Conservation (phyloP, 768 basidiomycete genomes). For the Hygrocybe punicea region DNA sequence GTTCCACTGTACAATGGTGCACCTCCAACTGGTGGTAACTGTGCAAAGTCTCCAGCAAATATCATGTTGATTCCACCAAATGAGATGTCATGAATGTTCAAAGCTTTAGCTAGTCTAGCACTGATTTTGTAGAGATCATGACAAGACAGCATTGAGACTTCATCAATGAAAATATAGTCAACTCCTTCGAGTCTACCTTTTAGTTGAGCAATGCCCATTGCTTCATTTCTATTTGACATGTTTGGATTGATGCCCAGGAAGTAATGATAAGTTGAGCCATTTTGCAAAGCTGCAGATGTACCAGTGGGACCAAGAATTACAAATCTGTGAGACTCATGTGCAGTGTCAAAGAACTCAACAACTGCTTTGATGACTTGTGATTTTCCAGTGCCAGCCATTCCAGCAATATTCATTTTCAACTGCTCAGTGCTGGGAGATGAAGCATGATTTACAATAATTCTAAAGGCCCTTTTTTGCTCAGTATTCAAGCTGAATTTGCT, state of each 20-base stretch:
- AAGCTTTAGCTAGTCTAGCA: no score
- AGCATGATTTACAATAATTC: no score
- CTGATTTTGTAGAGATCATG: slow-evolving; percentile 27
- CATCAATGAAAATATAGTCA: slow-evolving; percentile 42
- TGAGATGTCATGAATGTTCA: slow-evolving; percentile 14
- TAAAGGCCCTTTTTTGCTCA: no score
- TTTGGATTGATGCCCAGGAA: slow-evolving; percentile 25
- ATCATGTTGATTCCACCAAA: slow-evolving; percentile 38
- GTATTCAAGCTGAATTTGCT: no score
- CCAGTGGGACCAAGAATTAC: no score
- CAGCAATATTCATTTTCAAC: no score
- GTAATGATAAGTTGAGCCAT: slow-evolving; percentile 39
- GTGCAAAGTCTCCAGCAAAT: slow-evolving; percentile 46
- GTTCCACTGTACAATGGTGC: no score
- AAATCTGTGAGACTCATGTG: slow-evolving; percentile 23
- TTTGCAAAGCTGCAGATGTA: no score
- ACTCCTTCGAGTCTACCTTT: slow-evolving; percentile 28
- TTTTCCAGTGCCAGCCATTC: no score
- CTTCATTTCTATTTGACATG: neutral
- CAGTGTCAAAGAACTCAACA: slow-evolving; percentile 16
- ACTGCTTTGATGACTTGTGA: slow-evolving; percentile 29
- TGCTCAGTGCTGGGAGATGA: no score
- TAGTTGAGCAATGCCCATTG: neutral
- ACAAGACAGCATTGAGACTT: slow-evolving; percentile 43
- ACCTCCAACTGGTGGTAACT: slow-evolving; percentile 42